Conservation (phyloP, 140 eudicot genomes). For the Bidens hawaiensis region DNA sequence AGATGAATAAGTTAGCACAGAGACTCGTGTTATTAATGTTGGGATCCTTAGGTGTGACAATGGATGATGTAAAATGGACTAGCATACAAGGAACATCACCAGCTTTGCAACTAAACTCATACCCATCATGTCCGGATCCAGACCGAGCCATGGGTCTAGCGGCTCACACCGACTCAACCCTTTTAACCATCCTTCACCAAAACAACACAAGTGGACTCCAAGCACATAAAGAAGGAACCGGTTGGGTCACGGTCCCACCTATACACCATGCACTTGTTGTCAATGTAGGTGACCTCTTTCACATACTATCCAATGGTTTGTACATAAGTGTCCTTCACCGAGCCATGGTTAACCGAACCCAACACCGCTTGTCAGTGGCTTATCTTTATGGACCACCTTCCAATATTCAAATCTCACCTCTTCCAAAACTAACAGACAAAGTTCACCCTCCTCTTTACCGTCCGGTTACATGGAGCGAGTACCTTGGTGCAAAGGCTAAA, state of each 20-base stretch:
- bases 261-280: slow-evolving; percentile 53
- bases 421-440: slow-evolving; percentile 30
- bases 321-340: slow-evolving; percentile 52
- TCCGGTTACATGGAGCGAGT: slow-evolving; percentile 53
- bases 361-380: slow-evolving; percentile 51
- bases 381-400: slow-evolving; percentile 65
- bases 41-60: slow-evolving; percentile 60
- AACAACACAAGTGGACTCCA: slow-evolving; percentile 60
- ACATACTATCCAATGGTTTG: slow-evolving; percentile 58
- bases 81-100: slow-evolving; percentile 34
- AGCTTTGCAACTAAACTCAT: slow-evolving; percentile 58
- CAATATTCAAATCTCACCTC: slow-evolving; percentile 39
- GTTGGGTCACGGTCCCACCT: slow-evolving; percentile 62
- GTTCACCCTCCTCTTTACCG: slow-evolving; percentile 41
- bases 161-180: slow-evolving; percentile 58
- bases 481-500: slow-evolving; percentile 47
- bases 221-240: slow-evolving; percentile 38
- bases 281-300: slow-evolving; percentile 69
- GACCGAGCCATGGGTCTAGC: slow-evolving; percentile 61
- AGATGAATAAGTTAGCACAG: slow-evolving; percentile 63
- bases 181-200: slow-evolving; percentile 64
- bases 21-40: slow-evolving; percentile 68
- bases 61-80: slow-evolving; percentile 60
- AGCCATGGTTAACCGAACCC: slow-evolving; percentile 47
- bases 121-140: slow-evolving; percentile 69